A percentile compares a stretch with the other conserved stretches of the same genome.
phyloP scores from a whole-genome alignment of 495 filamentous ascomycete species.

The Clohesyomyces aquaticus region DNA sequence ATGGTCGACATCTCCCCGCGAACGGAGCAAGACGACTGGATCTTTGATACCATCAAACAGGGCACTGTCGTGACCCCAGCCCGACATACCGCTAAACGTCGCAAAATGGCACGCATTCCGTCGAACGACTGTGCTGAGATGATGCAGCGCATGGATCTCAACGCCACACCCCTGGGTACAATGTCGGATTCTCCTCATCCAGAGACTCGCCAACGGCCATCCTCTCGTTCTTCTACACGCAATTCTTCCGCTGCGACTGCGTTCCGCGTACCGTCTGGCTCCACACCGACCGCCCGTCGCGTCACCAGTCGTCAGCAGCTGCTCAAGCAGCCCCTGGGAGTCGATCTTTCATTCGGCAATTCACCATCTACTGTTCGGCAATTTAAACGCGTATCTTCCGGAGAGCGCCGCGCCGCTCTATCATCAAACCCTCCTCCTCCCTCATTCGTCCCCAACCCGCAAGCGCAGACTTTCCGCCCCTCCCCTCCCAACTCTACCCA shows the following conservation, averaged over 20 bases:
- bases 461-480: constrained; percentile 37
- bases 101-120: constrained; percentile 51
- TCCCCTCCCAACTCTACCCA: constrained; percentile 36
- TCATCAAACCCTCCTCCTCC: constrained; percentile 42
- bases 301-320: constrained; percentile 39
- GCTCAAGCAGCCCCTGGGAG: constrained; percentile 74
- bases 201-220: constrained; percentile 13
- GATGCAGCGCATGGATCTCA: constrained; percentile 64
- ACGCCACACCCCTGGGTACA: constrained; percentile 46
- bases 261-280: constrained; percentile 38
- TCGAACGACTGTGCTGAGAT: constrained; percentile 55
- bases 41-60: constrained; percentile 91
- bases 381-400: constrained; percentile 78
- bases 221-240: too few species aligned
- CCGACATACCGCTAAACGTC: constrained; percentile 54
- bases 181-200: constrained; percentile 17
- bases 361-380: constrained; percentile 84
- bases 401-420: constrained; percentile 54
- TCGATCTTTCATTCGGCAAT: constrained; percentile 90
- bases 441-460: constrained; percentile 39
- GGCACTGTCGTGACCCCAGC: constrained; percentile 36
- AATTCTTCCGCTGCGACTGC: constrained; percentile 39
- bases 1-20: constrained; percentile 71
- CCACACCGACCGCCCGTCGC: constrained; percentile 48
- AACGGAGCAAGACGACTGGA: constrained; percentile 83